A percentile compares a stretch with the other conserved stretches of the same genome.
Conservation (phyloP, 1,284 basidiomycete species). For the Rhodofomes roseus region DNA sequence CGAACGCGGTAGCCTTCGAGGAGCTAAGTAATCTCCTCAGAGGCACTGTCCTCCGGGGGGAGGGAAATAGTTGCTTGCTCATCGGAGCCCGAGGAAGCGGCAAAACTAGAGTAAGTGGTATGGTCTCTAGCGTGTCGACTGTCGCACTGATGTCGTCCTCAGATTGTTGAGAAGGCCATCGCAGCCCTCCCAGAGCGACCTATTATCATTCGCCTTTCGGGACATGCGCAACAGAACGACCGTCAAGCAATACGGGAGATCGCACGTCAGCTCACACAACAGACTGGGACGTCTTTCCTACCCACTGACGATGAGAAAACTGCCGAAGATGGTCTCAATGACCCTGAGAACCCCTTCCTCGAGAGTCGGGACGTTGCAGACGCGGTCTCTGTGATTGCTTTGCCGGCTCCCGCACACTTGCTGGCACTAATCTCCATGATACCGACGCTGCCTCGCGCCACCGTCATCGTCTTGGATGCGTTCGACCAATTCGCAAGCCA, state of each 20-base stretch:
- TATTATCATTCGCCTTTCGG: slow-evolving; percentile 81
- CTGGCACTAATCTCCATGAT: slow-evolving; percentile 77
- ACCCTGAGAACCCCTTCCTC: slow-evolving; percentile 35
- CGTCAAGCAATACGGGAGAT: slow-evolving; percentile 91
- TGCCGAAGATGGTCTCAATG: slow-evolving; percentile 31
- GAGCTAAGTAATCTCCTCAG: slow-evolving; percentile 61
- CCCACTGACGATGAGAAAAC: slow-evolving; percentile 40
- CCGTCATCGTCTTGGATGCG: slow-evolving; percentile 81
- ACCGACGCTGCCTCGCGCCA: slow-evolving; percentile 73
- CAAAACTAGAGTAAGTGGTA: slow-evolving; percentile 67
- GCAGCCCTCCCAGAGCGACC: slow-evolving; percentile 42
- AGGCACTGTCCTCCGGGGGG: slow-evolving; percentile 74
- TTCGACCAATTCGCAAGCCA: slow-evolving; percentile 91
- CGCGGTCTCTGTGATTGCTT: slow-evolving; percentile 22
- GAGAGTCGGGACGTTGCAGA: slow-evolving; percentile 24
- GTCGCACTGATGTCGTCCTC: background rate
- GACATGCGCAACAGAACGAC: slow-evolving; percentile 81
- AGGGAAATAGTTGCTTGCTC: slow-evolving; percentile 88
- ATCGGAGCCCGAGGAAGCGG: slow-evolving; percentile 82
- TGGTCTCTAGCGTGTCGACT: background rate
- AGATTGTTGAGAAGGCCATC: slow-evolving; percentile 62
- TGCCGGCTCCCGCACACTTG: slow-evolving; percentile 74
- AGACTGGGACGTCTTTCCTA: slow-evolving; percentile 57
- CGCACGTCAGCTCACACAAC: slow-evolving; percentile 73
- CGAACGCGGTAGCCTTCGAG: slow-evolving; percentile 47